Evolutionary conservation across 73 alveolate species (phyloP).

Genomic region (Paramecium octaurelia): DNA sequence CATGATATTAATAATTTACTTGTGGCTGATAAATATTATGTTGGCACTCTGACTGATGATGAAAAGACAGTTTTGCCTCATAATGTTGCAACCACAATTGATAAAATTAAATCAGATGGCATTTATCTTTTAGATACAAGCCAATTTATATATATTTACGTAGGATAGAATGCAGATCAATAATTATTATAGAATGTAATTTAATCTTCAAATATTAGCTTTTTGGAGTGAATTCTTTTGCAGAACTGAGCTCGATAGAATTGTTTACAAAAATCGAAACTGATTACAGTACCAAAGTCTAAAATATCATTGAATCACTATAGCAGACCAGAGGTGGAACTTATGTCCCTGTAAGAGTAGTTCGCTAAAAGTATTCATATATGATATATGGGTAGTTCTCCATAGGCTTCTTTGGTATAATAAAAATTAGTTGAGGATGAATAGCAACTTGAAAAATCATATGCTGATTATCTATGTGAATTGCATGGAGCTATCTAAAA

Average conservation of each 20-base stretch:
- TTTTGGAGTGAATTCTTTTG: conserved; percentile 48
- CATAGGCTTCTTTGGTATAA: background rate
- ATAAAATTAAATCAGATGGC: conserved; percentile 51
- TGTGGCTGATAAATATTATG: conserved; percentile 2
- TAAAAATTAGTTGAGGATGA: conserved; percentile 33
- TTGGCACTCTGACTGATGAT: conserved; percentile 51
- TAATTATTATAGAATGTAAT: conserved; percentile 24
- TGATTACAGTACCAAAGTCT: background rate
- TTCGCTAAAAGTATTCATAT: background rate
- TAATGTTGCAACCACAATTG: conserved; percentile 48
- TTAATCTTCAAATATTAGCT: background rate
- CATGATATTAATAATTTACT: conserved; percentile 45
- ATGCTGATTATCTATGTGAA: conserved; percentile 43
- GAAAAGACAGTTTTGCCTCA: conserved; percentile 66
- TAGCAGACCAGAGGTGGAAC: conserved; percentile 1
- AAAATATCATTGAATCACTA: background rate
- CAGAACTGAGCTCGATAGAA: background rate
- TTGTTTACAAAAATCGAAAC: background rate
- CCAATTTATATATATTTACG: conserved; percentile 66
- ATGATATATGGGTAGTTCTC: background rate
- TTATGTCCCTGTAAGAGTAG: conserved; percentile 1
- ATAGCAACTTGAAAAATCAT: conserved; percentile 9
- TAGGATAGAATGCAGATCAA: conserved; percentile 58
- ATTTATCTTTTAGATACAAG: conserved; percentile 73
- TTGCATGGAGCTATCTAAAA: conserved; percentile 39